These are phyloP conservation scores for Fusarium coicis DNA, from an alignment of 2,329 filamentous ascomycete species.

Conservation along the genomic window DNA sequence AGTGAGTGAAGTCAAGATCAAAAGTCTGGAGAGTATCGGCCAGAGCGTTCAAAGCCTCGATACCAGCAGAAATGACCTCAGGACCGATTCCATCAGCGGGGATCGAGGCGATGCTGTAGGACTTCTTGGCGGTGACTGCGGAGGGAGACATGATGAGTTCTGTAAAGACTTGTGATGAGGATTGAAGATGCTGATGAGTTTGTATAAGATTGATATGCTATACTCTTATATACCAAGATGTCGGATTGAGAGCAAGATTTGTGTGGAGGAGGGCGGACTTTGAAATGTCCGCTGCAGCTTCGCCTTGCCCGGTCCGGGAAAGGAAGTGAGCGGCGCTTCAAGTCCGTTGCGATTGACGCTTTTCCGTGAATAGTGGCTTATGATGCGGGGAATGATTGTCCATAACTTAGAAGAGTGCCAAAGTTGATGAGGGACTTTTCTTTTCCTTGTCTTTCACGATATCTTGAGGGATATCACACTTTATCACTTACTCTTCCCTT, in stretches of 20 bases:
- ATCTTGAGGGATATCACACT: background rate
- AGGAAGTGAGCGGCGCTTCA: background rate
- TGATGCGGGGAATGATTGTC: slow-evolving; percentile 22
- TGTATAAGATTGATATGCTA: background rate
- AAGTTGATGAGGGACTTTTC: background rate
- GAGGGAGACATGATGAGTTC: slow-evolving; percentile 39
- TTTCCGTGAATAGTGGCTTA: background rate
- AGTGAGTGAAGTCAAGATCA: slow-evolving; percentile 69
- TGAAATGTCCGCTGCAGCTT: slow-evolving; percentile 18
- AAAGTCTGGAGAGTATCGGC: slow-evolving; percentile 65
- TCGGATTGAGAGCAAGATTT: slow-evolving; percentile 8
- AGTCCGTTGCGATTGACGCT: slow-evolving; percentile 4
- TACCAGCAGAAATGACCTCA: slow-evolving; percentile 70
- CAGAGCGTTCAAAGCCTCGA: slow-evolving; percentile 68
- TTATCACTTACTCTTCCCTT: background rate
- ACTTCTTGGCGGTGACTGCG: slow-evolving; percentile 40
- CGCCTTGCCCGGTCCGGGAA: background rate
- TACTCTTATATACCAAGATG: background rate
- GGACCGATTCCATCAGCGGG: slow-evolving; percentile 72
- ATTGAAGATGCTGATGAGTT: background rate
- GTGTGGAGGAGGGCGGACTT: slow-evolving; percentile 25
- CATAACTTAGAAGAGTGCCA: background rate
- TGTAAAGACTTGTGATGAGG: background rate
- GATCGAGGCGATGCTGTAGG: slow-evolving; percentile 68
- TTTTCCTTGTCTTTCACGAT: background rate